Percentiles rank a stretch among this genome's conserved stretches.
phyloP scores from a whole-genome alignment of 2,329 filamentous ascomycete genomes.

The Xylariaceae sp. region DNA sequence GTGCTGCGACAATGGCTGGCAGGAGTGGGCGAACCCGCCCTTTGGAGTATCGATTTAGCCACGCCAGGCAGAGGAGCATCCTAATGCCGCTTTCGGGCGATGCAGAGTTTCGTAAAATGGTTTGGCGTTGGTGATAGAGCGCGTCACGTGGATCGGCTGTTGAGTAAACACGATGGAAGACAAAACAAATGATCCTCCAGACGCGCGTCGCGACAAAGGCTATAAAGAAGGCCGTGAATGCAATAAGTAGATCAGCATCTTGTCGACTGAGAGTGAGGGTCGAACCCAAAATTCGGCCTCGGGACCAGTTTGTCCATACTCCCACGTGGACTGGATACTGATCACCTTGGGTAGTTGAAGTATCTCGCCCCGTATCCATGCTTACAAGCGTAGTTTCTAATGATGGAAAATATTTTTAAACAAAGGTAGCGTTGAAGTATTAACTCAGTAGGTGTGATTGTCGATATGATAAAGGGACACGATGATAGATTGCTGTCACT shows the following conservation, averaged over 20 bases:
- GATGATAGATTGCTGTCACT: too few relatives aligned
- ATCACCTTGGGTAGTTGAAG: too few relatives aligned
- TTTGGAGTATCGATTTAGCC: not conserved
- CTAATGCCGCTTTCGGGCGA: not conserved
- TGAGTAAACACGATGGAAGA: too few relatives aligned
- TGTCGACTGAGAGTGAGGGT: not conserved
- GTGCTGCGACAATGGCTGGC: not conserved
- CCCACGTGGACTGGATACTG: not conserved
- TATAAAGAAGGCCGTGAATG: not conserved
- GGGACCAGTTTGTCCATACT: not conserved
- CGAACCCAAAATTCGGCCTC: not conserved
- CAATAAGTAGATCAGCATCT: not conserved
- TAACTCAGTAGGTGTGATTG: too few relatives aligned
- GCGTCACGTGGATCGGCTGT: slow-evolving; percentile 2
- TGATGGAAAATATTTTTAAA: too few relatives aligned
- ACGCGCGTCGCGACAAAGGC: not conserved
- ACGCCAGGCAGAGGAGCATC: not conserved
- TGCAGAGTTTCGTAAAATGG: slow-evolving; percentile 4
- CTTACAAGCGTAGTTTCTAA: too few relatives aligned
- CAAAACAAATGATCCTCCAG: not conserved
- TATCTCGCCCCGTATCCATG: too few relatives aligned
- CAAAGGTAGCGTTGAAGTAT: too few relatives aligned
- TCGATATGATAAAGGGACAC: too few relatives aligned
- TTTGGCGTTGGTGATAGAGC: slow-evolving; percentile 5
- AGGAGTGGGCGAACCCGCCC: not conserved